Evolutionary conservation across 2,329 filamentous ascomycete species (phyloP).

Genomic region (Pseudogymnoascus sp.): DNA sequence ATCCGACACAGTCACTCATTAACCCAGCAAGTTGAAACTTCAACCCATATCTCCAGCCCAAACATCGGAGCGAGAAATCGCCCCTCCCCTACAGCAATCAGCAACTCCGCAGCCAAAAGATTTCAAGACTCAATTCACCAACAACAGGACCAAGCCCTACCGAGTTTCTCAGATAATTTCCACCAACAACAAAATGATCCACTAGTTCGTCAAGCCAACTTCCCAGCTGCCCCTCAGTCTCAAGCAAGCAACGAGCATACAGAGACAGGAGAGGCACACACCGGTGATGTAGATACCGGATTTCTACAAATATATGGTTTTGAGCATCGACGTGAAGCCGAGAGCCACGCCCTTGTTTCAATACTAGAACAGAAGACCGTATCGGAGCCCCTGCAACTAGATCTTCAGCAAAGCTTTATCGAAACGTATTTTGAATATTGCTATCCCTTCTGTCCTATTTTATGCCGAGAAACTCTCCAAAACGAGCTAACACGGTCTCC

Average conservation of each 20-base stretch:
- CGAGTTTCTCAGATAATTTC: not conserved
- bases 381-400: constrained; percentile 18
- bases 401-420: constrained; percentile 32
- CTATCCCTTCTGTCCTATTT: constrained; percentile 35
- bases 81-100: not conserved
- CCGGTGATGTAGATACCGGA: not conserved
- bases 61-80: not conserved
- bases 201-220: not conserved
- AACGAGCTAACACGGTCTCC: constrained; percentile 29
- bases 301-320: not conserved
- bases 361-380: constrained; percentile 14
- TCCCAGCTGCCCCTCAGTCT: not conserved
- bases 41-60: not conserved
- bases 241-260: not conserved
- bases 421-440: constrained; percentile 37
- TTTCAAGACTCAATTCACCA: not conserved
- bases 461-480: constrained; percentile 27
- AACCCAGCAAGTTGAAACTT: not conserved
- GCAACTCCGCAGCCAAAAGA: not conserved
- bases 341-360: constrained; percentile 24
- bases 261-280: constrained; percentile 1
- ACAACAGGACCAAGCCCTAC: not conserved
- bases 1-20: not conserved
- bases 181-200: not conserved
- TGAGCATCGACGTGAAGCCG: constrained; percentile 23